phyloP scores from a whole-genome alignment of 2,329 filamentous ascomycete species.

The Bipolaris victoriae region DNA sequence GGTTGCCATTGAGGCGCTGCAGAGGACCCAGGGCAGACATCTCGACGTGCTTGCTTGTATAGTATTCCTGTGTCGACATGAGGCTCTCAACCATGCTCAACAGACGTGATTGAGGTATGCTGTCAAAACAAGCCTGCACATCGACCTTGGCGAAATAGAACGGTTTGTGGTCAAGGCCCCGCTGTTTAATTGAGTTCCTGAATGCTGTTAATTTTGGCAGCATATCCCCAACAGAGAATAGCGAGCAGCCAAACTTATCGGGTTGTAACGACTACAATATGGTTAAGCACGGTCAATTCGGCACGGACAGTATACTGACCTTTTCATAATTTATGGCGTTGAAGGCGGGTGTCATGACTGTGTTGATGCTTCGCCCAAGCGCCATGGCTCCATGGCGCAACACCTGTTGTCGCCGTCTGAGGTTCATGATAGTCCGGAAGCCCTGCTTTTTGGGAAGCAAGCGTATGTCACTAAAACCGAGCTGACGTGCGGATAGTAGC shows the following conservation, averaged over 20 bases:
- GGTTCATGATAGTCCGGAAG: constrained; percentile 85
- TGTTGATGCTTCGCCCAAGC: constrained; percentile 71
- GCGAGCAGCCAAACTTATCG: constrained; percentile 72
- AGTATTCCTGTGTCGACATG: constrained; percentile 68
- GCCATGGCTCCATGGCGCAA: constrained; percentile 59
- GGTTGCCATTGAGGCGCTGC: constrained; percentile 39
- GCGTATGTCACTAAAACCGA: constrained; percentile 80
- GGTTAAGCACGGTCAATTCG: constrained; percentile 10
- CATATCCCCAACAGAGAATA: constrained; percentile 83
- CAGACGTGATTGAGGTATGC: constrained; percentile 81
- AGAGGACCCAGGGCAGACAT: constrained; percentile 59
- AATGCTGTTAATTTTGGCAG: constrained; percentile 75
- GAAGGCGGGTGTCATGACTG: constrained; percentile 73
- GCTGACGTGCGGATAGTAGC: constrained; percentile 65
- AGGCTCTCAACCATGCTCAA: constrained; percentile 67
- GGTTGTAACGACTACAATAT: constrained; percentile 49
- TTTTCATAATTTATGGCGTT: constrained; percentile 81
- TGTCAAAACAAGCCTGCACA: constrained; percentile 91
- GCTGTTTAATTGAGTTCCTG: constrained; percentile 56
- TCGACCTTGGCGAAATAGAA: constrained; percentile 94
- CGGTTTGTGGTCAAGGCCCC: constrained; percentile 44
- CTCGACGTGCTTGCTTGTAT: constrained; percentile 75
- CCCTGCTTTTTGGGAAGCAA: constrained; percentile 80
- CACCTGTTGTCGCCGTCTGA: constrained; percentile 68
- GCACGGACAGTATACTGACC: constrained; percentile 50